Conservation (phyloP, 371 early-diverging fungal genomes). For the Mortierella sp. region DNA sequence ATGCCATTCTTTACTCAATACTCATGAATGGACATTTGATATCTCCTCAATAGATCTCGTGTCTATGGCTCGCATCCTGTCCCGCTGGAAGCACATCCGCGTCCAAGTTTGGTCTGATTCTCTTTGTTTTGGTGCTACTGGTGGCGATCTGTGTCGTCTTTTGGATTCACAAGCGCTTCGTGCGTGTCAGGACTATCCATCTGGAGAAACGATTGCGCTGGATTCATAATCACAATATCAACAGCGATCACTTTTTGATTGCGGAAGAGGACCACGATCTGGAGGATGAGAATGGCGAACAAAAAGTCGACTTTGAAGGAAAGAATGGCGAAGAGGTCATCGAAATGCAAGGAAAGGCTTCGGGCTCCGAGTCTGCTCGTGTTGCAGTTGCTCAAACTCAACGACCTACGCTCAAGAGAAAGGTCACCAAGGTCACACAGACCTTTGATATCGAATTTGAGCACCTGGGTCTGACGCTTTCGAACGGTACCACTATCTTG, state of each 20-base stretch:
- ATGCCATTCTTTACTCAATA: no score
- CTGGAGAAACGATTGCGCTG: conserved; percentile 49
- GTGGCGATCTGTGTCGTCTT: conserved; percentile 39
- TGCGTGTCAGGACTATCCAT: conserved; percentile 31
- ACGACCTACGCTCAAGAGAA: conserved; percentile 24
- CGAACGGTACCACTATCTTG: conserved; percentile 65
- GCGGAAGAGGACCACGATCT: conserved; percentile 21
- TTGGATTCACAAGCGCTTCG: conserved; percentile 34
- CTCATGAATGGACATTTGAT: no score
- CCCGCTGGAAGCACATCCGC: conserved; percentile 45
- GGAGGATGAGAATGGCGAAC: conserved; percentile 16
- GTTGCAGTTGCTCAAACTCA: neutral
- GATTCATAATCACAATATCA: conserved; percentile 43
- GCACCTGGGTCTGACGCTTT: conserved; percentile 61
- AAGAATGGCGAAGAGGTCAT: conserved; percentile 30
- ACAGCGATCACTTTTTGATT: conserved; percentile 32
- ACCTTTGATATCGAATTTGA: conserved; percentile 67
- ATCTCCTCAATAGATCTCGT: conserved; percentile 20
- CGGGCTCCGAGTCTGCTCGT: neutral
- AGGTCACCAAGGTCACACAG: conserved; percentile 33
- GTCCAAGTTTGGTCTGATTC: conserved; percentile 48
- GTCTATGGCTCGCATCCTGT: conserved; percentile 52
- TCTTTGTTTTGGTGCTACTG: conserved; percentile 41
- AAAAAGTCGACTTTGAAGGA: conserved; percentile 1
- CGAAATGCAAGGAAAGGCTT: conserved; percentile 10